Base-by-base conservation (phyloP, 1,139 yeast genomes). In the Candida mesenterica region DNA sequence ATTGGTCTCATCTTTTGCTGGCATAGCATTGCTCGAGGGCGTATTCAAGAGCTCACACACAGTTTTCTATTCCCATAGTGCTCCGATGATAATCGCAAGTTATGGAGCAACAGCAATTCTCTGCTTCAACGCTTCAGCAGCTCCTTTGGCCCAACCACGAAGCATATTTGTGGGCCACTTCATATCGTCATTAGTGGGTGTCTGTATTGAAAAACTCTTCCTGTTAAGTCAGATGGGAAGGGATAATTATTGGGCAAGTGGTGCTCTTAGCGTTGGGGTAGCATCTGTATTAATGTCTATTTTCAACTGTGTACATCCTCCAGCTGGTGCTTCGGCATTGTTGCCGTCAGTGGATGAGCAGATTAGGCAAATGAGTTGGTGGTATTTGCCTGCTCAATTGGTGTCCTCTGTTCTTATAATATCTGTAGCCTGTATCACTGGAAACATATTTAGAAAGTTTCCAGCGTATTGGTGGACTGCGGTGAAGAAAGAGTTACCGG, bases 251-350 rank as follows among this genome's bases (percentile, higher is more conserved):
- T 82, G 83, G 76, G 63, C 79, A 4, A 70, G 76, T 15, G 88
- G 82, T 1, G 82, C 85, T 0, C 53, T 82, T 24, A 65, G 81
- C 35, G 83, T 80, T 5, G 83, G 72, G 0, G 48, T 78, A 2
- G 52, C 82, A 1, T 74, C 82, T 7, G 78, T 75, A 7, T 56
- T 62, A 10, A 80, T 81, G 86, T 59, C 75, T n/a, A 47, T 79
- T 0, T 55, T 69, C 5, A 78, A 78, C 45, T 73, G 81, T 39
- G 74, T 79, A 1, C 89, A 82, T 55, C 89, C 89, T 0, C 89
- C 89, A 0, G 82, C 84, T 1, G 89, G 89, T 2, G 88, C 89
- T 1, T 72, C 83, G 9, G 87, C 89, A 0, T 53, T 82, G 18
- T 56, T 82, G 6, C 86, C 88, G 0, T 61, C 74, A 6, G 51